phyloP scores from a whole-genome alignment of 1,284 basidiomycete genomes.

The Rhodotorula glutinis region DNA sequence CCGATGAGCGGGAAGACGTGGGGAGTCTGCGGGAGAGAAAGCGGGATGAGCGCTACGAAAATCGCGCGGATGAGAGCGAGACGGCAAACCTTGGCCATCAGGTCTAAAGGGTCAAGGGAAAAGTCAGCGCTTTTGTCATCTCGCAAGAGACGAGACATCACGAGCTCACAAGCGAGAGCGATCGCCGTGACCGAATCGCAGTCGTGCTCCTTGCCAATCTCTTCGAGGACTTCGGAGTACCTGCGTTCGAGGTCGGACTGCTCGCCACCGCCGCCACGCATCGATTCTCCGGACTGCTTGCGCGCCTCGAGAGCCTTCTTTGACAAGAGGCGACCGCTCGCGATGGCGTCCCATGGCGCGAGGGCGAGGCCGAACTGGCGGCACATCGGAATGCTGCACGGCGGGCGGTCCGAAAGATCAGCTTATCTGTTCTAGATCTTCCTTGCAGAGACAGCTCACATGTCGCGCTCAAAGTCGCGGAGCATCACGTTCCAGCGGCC shows the following conservation, averaged over 20 bases:
- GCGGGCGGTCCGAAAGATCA: constrained; percentile 39
- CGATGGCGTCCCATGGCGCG: constrained; percentile 58
- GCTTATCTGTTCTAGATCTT: background rate
- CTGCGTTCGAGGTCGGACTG: constrained; percentile 46
- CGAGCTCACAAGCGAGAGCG: constrained; percentile 14
- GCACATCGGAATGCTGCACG: constrained; percentile 55
- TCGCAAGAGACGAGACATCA: constrained; percentile 45
- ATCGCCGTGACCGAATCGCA: constrained; percentile 38
- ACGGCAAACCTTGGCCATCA: constrained; percentile 7
- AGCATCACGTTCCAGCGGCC: constrained; percentile 51
- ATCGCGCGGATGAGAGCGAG: background rate
- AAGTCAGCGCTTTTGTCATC: constrained; percentile 28
- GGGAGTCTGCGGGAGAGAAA: constrained; percentile 41
- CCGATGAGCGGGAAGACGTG: constrained; percentile 58
- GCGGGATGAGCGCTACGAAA: background rate
- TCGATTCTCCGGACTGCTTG: constrained; percentile 52
- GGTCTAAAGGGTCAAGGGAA: constrained; percentile 23
- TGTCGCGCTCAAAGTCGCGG: constrained; percentile 60
- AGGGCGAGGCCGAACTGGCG: constrained; percentile 52
- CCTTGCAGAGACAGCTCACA: constrained; percentile 41
- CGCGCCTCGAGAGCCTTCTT: constrained; percentile 48
- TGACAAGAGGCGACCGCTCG: constrained; percentile 52
- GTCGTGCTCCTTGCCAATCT: constrained; percentile 43
- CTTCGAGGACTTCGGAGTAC: constrained; percentile 9
- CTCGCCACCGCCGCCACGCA: constrained; percentile 42